Evolutionary conservation across 768 basidiomycete genomes (phyloP), one percentile per base, ranked within the genome.

Genomic region (Pilatotrama ljubarskyi): DNA sequence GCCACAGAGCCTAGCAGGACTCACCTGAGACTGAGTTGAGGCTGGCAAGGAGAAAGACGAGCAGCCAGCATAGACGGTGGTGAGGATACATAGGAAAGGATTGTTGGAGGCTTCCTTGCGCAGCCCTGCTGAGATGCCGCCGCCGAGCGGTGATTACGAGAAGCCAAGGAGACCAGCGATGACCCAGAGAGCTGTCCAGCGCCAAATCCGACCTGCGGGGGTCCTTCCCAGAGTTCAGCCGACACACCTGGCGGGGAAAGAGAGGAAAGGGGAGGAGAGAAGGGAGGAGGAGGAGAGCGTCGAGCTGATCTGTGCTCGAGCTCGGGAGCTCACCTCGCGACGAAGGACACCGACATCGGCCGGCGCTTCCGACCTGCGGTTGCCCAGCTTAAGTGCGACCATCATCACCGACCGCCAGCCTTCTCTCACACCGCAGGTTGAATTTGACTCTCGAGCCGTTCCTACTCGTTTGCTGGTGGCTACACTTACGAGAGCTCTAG

Each of bases 191-290:
- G 61, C 61, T 63, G 56, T 42, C 56, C 55, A 63, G 57, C 56
- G 61, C 56, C 61, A 58, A 48, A 43, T 62, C 61, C 61, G 61
- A 58, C 61, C 61, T 58, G 61, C 61, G 61, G 61, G 53, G 57
- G 56, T 44, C 57, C 53, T 56, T 50, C 37, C 56, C 61, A 50
- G 56, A 46, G 26, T 40, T 20, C 37, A 48, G 18, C 56, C 46
- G 29, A 50, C 14, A 46, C 49, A 47, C 41, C 55, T 56, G 46
- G 44, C 51, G 61, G 37, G 42, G 53, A 53, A 24, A 8, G 41
- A 26, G 43, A 36, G 36, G 53, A 35, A 44, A 59, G 36, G n/a
- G n/a, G n/a, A 24, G 22, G 25, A 44, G 15, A 22, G 44, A 26
- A 55, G 44, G n/a, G 17, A 25, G 35, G 58, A 47, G 51, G 57